Base-by-base conservation (phyloP, 371 early-diverging fungal genomes). In the Mucor velutinosus region DNA sequence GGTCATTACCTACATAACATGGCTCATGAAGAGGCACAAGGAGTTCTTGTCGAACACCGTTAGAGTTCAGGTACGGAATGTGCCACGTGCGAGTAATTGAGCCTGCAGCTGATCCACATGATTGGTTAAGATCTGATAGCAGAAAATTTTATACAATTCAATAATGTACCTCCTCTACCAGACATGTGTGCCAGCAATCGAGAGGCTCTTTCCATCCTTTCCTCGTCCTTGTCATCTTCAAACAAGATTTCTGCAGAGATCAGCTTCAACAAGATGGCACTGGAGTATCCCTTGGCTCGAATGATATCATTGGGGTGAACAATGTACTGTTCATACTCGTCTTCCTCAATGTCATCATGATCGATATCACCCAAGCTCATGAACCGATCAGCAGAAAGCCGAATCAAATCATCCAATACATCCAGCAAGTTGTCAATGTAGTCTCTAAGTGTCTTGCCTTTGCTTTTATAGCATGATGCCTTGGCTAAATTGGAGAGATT, bases 71-170 rank as follows among this genome's bases (percentile, higher is more conserved):
- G 65, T 71, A 79, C 58, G 81, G 77, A 64, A 83, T 74, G 59
- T 81, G 78, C 83, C 83, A 83, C 37, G 76, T 79, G 63, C 81
- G 77, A 19, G 79, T 79, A 33, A 83, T 80, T 12, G 83, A 77
- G 21, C 83, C 83, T 51, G 80, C 83, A 37, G 80, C 83, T 72
- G 55, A 45, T 47, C 67, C 6, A 53, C 12, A 53, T 53, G n/a
- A 45, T 62, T 66, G 58, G 55, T 58, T 64, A 19, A 25, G 12
- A 49, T 6, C 49, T 1, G 55, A 33, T 14, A 32, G 49, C 49
- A 51, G 64, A 35, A 39, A 57, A 61, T 51, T n/a, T 51, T 47
- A 23, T 60, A 27, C 53, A 45, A 49, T 51, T 25, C 32, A 35
- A 67, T 12, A 35, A 10, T 35, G 3, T 75, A 79, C 78, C 82